Evolutionary conservation across 2,329 filamentous ascomycete genomes (phyloP), one percentile per base, ranked within the genome.

Genomic region (Penicillium sp.): DNA sequence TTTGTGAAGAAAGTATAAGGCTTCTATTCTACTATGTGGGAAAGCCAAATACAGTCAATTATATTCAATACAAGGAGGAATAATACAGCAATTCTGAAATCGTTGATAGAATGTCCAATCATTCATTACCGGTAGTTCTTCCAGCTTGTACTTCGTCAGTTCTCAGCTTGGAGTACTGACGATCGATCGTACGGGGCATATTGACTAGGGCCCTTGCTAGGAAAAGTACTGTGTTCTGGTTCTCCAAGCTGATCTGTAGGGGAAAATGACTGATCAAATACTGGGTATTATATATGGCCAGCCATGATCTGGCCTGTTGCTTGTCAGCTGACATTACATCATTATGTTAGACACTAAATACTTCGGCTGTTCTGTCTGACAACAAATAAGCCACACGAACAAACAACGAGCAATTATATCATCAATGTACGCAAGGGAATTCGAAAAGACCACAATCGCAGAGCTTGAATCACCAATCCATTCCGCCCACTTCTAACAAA

Each of bases 1-100:
- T 67, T 58, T 52, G 44, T 62, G 19, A 66, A 57, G 42, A 41
- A 36, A n/a, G n/a, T 15, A 8, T 55, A 23, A 55, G 17, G 12
- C 2, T 25, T 35, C 4, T 23, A 7, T 36, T 25, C 1, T 36
- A 25, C 15, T n/a, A 25, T 5, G 13, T 29, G 7, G 13, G 21
- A 25, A 8, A 23, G 3, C 6, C n/a, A 45, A 31, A 21, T 31
- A 21, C 2, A 21, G n/a, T 19, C 12, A 45, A 45, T 13, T 8
- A 21, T 45, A 8, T 10, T 36, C 35, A 36, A n/a, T 17, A 36
- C 7, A 23, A 33, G 9, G 8, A 38, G 3, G 8, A n/a, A n/a
- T 4, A 4, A 9, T n/a, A 17, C 9, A n/a, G 7, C 35, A n/a
- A 1, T 35, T 17, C 6, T 7, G 33, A 35, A 35, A 17, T 7